Evolutionary conservation across 2,329 filamentous ascomycete species (phyloP), one percentile per base, ranked within the genome.

Genomic region (Helicocarpus griseus): DNA sequence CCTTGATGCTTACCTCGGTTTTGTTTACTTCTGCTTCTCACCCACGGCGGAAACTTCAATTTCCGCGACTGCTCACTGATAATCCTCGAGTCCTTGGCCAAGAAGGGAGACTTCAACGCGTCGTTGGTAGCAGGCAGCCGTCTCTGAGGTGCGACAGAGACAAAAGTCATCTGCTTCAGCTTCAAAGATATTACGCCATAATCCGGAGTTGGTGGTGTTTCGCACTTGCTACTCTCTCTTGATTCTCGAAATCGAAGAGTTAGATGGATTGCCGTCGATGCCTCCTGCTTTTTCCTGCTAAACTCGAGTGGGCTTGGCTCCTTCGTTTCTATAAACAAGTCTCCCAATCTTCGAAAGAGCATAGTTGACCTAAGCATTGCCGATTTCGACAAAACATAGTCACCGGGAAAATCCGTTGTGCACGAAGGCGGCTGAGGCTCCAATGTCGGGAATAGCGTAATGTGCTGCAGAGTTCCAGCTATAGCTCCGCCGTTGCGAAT

Each of bases 251-350:
- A 52, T 17, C 26, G 28, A 8, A 52, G 21, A 17, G 5, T 28
- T 17, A 52, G 28, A 33, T 29, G 38, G 36, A 52, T 43, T 8
- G 36, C 24, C 6, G 51, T 43, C 11, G 51, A 52, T 9, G 51
- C 46, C 26, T 40, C 35, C 5, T 43, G 14, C 21, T 44, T 52
- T 36, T 19, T 19, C 17, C 46, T 21, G 33, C 29, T 24, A 14
- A 52, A 49, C 31, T 52, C 51, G 24, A 52, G 41, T n/a, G 45
- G 36, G n/a, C 28, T 21, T 26, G 51, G 35, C 31, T 52, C 51
- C 33, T n/a, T 43, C 9, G 45, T 43, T 35, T 52, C 45, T 17
- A 52, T 33, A 22, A 22, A 33, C 11, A 52, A 21, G 14, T 17
- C 17, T 2, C 51, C 51, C 19, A 49, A 14, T 8, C 39, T 24